Conservation (phyloP, 2,329 filamentous ascomycete species). For the Dactylonectria estremocensis region DNA sequence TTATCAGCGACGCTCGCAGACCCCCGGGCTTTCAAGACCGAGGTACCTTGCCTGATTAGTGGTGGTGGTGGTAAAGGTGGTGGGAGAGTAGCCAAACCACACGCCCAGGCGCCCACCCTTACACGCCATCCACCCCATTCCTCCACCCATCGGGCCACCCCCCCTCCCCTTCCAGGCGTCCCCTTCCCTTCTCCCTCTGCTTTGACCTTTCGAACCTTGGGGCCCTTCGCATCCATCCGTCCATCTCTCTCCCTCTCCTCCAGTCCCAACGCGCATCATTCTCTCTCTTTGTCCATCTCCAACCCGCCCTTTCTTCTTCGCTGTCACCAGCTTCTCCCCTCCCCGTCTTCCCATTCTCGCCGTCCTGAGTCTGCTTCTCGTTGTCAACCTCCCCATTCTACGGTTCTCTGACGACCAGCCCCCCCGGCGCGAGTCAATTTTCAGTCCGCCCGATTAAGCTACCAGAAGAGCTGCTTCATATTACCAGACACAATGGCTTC, state of each 20-base stretch:
- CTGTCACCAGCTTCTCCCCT: constrained; percentile 14
- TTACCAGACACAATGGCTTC: constrained; percentile 52
- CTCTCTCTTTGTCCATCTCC: constrained; percentile 33
- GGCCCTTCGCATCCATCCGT: constrained; percentile 31
- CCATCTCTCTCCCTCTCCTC: constrained; percentile 26
- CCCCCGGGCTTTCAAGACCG: constrained; percentile 11
- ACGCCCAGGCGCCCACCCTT: constrained; percentile 22
- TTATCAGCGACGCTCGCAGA: constrained; percentile 1
- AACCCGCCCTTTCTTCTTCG: constrained; percentile 21
- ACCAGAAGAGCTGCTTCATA: constrained; percentile 40
- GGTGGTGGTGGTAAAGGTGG: neutral
- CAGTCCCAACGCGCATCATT: constrained; percentile 28
- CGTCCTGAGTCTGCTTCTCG: constrained; percentile 27
- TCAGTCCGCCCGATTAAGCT: constrained; percentile 37
- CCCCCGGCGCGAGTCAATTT: constrained; percentile 39
- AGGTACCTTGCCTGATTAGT: constrained; percentile 26
- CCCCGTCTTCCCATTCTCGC: constrained; percentile 22
- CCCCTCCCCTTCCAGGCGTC: constrained; percentile 10
- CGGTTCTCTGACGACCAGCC: constrained; percentile 37
- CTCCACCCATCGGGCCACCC: constrained; percentile 26
- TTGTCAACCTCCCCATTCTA: constrained; percentile 34
- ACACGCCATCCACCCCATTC: constrained; percentile 17
- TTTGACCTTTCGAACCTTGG: constrained; percentile 31
- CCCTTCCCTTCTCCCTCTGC: constrained; percentile 23
- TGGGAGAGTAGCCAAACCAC: constrained; percentile 10